Evolutionary conservation across 768 basidiomycete species (phyloP).

Genomic region (Auriscalpium microsporum): DNA sequence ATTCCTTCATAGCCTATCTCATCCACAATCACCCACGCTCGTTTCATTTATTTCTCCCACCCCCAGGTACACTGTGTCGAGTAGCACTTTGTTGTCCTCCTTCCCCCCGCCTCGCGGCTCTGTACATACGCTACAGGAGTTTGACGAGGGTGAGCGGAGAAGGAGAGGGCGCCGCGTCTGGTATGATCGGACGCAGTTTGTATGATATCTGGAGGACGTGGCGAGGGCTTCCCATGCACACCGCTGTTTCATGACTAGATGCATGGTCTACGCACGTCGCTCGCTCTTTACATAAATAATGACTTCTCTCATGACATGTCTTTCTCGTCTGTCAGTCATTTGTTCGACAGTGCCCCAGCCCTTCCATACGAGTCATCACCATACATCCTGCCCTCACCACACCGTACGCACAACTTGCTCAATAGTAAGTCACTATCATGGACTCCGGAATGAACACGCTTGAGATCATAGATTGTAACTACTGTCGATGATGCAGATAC

Average conservation of each 20-base stretch:
- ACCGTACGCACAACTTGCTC: too few species aligned
- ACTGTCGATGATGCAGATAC: too few species aligned
- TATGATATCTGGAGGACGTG: slow-evolving; percentile 2
- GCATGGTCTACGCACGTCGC: not conserved
- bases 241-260: not conserved
- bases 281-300: not conserved
- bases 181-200: slow-evolving; percentile 13
- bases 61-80: slow-evolving; percentile 4
- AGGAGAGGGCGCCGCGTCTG: slow-evolving; percentile 67
- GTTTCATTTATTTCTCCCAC: slow-evolving; percentile 1
- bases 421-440: too few species aligned
- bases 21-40: not conserved
- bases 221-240: not conserved
- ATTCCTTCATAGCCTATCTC: slow-evolving; percentile 6
- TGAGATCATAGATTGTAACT: too few species aligned
- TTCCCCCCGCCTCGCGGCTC: slow-evolving; percentile 45
- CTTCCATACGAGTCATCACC: too few species aligned
- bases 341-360: too few species aligned
- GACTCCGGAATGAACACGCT: too few species aligned
- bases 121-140: slow-evolving; percentile 18
- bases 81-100: slow-evolving; percentile 54
- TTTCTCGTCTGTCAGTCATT: not conserved
- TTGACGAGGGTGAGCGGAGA: slow-evolving; percentile 49
- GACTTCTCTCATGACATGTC: not conserved
- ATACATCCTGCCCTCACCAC: too few species aligned